Base-by-base conservation (phyloP, 2,329 filamentous ascomycete species). In the Xylaria arbuscula region DNA sequence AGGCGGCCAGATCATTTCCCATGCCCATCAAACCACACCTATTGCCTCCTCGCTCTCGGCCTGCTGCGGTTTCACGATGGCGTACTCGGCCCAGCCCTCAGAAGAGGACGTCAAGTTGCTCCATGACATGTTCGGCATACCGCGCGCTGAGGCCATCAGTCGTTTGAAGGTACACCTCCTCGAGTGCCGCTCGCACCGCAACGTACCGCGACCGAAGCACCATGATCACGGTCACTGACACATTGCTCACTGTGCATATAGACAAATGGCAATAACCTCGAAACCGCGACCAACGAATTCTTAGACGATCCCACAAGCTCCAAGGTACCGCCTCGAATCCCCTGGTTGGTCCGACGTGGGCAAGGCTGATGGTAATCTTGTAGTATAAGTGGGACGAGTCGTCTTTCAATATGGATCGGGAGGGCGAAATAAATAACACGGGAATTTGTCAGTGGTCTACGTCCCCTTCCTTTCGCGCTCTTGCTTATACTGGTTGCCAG, bases 331-430 rank as follows among this genome's bases (percentile, higher is more conserved):
- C 48, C 17, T 11, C 19, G 28, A 58, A 38, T 17, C 48, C n/a
- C 22, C 40, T 36, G 28, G 38, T 51, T n/a, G 5, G 22, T 36
- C 60, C 11, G 19, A 51, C 22, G 9, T 48, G 19, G 36, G 6
- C 28, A 51, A 19, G 51, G 28, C 73, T 69, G 61, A 75, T 66
- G 61, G 72, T 40, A 10, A 62, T 68, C 63, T 24, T 61, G 34
- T 67, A 85, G 76, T 87, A 88, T 71, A 78, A 78, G 34, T 90
- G 87, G 87, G 84, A 89, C 68, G 87, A 90, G 62, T 78, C 76
- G 36, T 81, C 83, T 51, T 90, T 89, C 68, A 77, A 77, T 4
- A 83, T 83, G 47, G 85, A 85, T 71, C 82, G 87, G 62, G 86
- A 90, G 59, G 86, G 86, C 40, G 78, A 77, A n/a, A 47, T 71